These are phyloP conservation scores for Asclepias syriaca DNA, from an alignment of 257 asterid species.

Conservation along the genomic window DNA sequence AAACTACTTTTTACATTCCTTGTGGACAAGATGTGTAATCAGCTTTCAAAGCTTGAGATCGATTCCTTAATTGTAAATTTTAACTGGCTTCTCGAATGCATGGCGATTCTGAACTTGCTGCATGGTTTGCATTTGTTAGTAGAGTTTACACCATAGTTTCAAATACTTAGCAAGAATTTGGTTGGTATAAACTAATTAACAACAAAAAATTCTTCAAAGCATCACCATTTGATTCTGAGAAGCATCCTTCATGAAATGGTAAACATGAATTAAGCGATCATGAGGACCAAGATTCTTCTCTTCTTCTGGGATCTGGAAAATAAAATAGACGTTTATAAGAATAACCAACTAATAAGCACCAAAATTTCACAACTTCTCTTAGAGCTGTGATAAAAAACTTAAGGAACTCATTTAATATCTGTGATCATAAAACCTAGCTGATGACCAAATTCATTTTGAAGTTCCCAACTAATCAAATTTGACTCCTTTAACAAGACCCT, in stretches of 20 bases:
- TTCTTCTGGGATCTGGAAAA: conserved; percentile 22
- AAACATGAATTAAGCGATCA: conserved; percentile 21
- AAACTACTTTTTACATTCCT: no score
- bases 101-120: no score
- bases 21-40: no score
- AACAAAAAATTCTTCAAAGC: neutral
- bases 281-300: conserved; percentile 24
- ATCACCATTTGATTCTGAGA: conserved; percentile 19
- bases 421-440: neutral
- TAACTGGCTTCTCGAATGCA: no score
- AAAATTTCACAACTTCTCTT: neutral
- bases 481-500: neutral
- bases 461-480: neutral
- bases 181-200: neutral
- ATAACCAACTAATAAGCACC: neutral
- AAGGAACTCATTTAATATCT: neutral
- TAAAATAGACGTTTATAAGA: neutral
- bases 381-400: neutral
- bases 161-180: no score
- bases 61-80: no score
- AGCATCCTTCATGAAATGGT: conserved; percentile 19
- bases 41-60: no score
- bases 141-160: no score
- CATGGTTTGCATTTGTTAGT: no score
- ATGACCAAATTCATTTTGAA: neutral